Evolutionary conservation across 306 rosid genomes (phyloP), one percentile per base, ranked within the genome.

Genomic region (Echinosophora koreensis): DNA sequence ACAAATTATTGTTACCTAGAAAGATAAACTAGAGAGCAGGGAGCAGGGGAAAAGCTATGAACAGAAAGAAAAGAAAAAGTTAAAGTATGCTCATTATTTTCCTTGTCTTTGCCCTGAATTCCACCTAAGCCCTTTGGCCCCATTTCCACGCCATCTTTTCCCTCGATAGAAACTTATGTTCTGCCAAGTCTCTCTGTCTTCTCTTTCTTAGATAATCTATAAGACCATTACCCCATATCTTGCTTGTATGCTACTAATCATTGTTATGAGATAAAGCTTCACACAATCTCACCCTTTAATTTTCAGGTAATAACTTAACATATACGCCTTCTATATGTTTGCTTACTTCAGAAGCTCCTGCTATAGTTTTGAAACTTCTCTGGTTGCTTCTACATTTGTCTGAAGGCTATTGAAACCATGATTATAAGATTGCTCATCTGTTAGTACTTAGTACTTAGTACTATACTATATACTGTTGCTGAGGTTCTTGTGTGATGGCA

Each of bases 1-100:
- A 90, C 85, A 87, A 84, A 75, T 82, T 89, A 85, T 83, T 83
- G 77, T 83, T 87, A 81, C 89, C 84, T 72, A 78, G 62, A 85
- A 70, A 82, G 79, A 68, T 16, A 77, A 82, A 80, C 77, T 15
- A 74, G 83, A 74, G 41, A 65, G 37, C 55, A 84, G 86, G 82
- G 68, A 22, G 22, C 22, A 22, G 22, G 22, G 22, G 22, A 1
- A 83, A 85, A 79, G 65, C 66, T 17, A 73, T 4, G 54, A 34
- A 42, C 74, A 76, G 49, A 56, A 60, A 50, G 35, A 79, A 15
- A 51, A 56, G 65, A 77, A 83, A 77, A 74, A 83, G 78, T 76
- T 80, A 83, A 79, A 83, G 81, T 71, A 50, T 69, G 14, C 81
- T 85, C 84, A 67, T 73, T 57, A 37, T 78, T 69, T 84, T 81